Evolutionary conservation across 352 stramenopile genomes (phyloP), one percentile per base, ranked within the genome.

Genomic region (Pythium diclinum): DNA sequence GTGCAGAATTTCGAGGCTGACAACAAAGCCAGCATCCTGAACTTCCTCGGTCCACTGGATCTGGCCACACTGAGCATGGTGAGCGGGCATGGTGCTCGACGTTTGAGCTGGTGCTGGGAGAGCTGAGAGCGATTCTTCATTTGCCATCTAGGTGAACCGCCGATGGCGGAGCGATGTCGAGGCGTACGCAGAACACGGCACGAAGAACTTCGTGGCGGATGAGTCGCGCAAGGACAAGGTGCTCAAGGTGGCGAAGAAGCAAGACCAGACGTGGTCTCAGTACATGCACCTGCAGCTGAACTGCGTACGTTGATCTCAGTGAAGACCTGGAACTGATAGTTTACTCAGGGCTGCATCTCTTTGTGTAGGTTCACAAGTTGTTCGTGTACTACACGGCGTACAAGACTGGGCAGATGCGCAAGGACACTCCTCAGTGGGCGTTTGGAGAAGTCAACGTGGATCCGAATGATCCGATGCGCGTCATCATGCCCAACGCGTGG

Each of bases 371-470:
- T 6, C 66, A 90, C 67, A 89, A 89, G 59, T 25, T 94, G 14
- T 87, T 94, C 23, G 85, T 94, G 30, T 88, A 91, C 59, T 94
- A 94, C 65, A 92, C 83, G 40, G 85, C 73, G 25, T 94, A 94
- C 74, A 88, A 88, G 70, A 94, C 85, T 0, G 81, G 81, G 3
- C 51, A 65, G 19, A 94, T 94, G 85, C 83, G 85, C n/a, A 61
- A 71, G 30, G 61, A 83, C 38, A 87, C 76, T 25, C 69, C 79
- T 13, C 72, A 88, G 59, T 94, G 85, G 85, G 74, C 85, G 25
- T 94, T 92, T 23, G 85, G 85, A 3, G 47, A 88, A 33, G 71
- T 94, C 34, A 61, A 77, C 42, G 69, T 94, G n/a, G 81, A 94
- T 63, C 85, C 85, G 16, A 92, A 90, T 53, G 79, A 87, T 32